These are phyloP conservation scores for Zopfia rhizophila DNA, from an alignment of 2,329 filamentous ascomycete species.

Conservation along the genomic window DNA sequence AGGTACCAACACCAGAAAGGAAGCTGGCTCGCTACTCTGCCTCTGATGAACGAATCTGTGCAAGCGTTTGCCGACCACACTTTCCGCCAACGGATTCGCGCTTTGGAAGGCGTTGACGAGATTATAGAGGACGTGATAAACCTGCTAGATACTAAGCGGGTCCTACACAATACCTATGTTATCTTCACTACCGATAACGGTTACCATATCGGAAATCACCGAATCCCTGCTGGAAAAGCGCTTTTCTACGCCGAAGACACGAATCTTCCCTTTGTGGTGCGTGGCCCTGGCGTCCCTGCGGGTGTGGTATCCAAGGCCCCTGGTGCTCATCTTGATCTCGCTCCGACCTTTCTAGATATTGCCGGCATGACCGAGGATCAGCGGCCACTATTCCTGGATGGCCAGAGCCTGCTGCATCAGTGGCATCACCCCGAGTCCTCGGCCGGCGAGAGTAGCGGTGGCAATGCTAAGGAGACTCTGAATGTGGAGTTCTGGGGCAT, in stretches of 20 bases:
- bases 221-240: slow-evolving; percentile 38
- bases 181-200: slow-evolving; percentile 43
- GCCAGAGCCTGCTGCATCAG: slow-evolving; percentile 38
- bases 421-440: slow-evolving; percentile 34
- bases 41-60: slow-evolving; percentile 25
- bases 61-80: slow-evolving; percentile 27
- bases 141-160: slow-evolving; percentile 35
- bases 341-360: slow-evolving; percentile 43
- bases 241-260: slow-evolving; percentile 43
- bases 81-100: slow-evolving; percentile 30
- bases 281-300: slow-evolving; percentile 36
- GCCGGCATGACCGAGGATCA: slow-evolving; percentile 26
- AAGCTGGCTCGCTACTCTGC: no score
- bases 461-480: slow-evolving; percentile 17
- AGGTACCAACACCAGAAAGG: no score
- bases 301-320: slow-evolving; percentile 29
- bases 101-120: slow-evolving; percentile 45
- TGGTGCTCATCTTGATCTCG: slow-evolving; percentile 39
- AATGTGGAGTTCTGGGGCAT: slow-evolving; percentile 22
- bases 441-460: slow-evolving; percentile 5
- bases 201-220: slow-evolving; percentile 40
- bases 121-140: slow-evolving; percentile 45
- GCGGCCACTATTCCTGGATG: slow-evolving; percentile 40
- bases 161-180: slow-evolving; percentile 40
- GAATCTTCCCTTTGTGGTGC: slow-evolving; percentile 42